Evolutionary conservation across 2,329 filamentous ascomycete species (phyloP).

Genomic region (Fusarium cyanostomum): DNA sequence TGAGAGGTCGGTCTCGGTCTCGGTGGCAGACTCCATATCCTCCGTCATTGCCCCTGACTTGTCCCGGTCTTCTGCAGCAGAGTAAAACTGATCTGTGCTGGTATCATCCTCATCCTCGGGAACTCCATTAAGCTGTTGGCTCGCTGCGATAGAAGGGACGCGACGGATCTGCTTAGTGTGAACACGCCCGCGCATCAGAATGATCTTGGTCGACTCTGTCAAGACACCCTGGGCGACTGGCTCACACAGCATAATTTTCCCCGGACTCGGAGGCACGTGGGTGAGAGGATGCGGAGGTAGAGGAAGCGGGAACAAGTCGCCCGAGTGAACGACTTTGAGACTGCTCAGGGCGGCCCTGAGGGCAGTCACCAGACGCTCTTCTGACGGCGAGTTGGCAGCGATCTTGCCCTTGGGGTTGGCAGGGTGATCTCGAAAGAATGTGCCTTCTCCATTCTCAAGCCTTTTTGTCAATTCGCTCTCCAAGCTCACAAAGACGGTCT

Average conservation of each 20-base stretch:
- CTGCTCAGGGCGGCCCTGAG: conserved; percentile 79
- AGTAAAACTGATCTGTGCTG: conserved; percentile 91
- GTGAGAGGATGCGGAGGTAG: conserved; percentile 87
- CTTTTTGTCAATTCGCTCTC: conserved; percentile 83
- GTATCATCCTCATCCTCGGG: conserved; percentile 78
- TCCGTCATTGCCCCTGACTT: conserved; percentile 68
- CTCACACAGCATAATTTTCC: conserved; percentile 91
- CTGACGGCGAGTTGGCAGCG: conserved; percentile 52
- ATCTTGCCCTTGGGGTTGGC: conserved; percentile 50
- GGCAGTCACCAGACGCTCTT: conserved; percentile 69
- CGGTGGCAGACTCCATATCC: conserved; percentile 66
- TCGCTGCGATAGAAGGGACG: conserved; percentile 56
- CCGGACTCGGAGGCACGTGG: conserved; percentile 83
- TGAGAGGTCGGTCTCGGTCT: conserved; percentile 71
- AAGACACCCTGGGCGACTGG: conserved; percentile 90
- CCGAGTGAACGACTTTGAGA: conserved; percentile 81
- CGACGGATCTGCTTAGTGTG: conserved; percentile 63
- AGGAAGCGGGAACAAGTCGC: conserved; percentile 81
- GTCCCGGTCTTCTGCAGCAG: conserved; percentile 83
- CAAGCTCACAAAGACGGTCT: conserved; percentile 86
- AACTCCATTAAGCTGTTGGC: conserved; percentile 63
- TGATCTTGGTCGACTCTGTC: conserved; percentile 80
- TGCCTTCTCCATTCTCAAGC: conserved; percentile 83
- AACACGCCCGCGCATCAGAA: conserved; percentile 74
- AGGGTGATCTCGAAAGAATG: conserved; percentile 76